Evolutionary conservation across 495 filamentous ascomycete genomes (phyloP).

Genomic region (Penicillium macrosclerotiorum): DNA sequence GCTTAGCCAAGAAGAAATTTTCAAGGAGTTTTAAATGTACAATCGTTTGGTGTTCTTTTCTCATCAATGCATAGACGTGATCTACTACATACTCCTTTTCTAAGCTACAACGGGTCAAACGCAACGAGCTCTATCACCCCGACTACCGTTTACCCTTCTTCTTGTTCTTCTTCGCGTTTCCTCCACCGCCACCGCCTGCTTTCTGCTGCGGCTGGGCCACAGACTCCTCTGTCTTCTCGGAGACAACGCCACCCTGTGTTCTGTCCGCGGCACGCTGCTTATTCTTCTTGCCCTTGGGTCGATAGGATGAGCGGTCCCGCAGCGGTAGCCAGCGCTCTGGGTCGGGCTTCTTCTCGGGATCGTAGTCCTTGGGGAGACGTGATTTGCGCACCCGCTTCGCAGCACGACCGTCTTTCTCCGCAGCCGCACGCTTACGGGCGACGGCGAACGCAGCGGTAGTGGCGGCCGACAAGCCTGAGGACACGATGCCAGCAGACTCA

Average conservation of each 20-base stretch:
- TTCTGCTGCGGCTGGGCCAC: constrained; percentile 45
- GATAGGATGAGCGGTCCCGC: constrained; percentile 81
- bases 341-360: constrained; percentile 71
- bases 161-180: constrained; percentile 65
- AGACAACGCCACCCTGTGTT: constrained; percentile 81
- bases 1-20: too few relatives aligned
- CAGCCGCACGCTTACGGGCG: constrained; percentile 58
- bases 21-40: too few relatives aligned
- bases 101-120: too few relatives aligned
- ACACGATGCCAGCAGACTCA: constrained; percentile 73
- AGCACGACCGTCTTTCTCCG: constrained; percentile 43
- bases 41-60: not conserved
- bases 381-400: constrained; percentile 68
- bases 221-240: constrained; percentile 65
- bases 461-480: constrained; percentile 43
- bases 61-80: not conserved
- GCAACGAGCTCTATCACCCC: too few relatives aligned
- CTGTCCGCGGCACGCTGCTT: constrained; percentile 73
- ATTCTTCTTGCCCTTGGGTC: constrained; percentile 87
- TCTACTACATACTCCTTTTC: not conserved
- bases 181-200: constrained; percentile 35
- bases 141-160: constrained; percentile 70
- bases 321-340: constrained; percentile 92
- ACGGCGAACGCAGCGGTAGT: constrained; percentile 39
- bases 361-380: constrained; percentile 76